Evolutionary conservation across 2,329 filamentous ascomycete genomes (phyloP).

Genomic region (Aspergillus luchuensis): DNA sequence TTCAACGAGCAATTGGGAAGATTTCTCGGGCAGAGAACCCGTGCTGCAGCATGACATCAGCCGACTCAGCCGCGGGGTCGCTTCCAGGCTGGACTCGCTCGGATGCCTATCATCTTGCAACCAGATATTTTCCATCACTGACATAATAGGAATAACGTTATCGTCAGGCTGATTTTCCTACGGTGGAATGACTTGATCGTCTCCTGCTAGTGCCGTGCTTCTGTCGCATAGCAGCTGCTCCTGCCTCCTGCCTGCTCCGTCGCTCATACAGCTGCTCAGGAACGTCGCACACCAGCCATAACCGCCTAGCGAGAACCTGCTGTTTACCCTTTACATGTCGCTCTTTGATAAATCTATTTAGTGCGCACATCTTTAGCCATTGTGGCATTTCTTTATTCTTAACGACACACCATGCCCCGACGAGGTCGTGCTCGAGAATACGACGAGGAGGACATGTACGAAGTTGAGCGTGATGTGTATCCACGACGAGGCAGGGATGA

Average conservation of each 20-base stretch:
- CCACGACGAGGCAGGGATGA: slow-evolving; percentile 28
- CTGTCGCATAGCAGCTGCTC: background rate
- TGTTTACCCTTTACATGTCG: background rate
- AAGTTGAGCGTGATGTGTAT: slow-evolving; percentile 31
- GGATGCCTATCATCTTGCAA: slow-evolving; percentile 2
- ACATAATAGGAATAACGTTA: background rate
- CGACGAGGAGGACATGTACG: slow-evolving; percentile 33
- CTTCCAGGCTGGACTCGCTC: slow-evolving; percentile 13
- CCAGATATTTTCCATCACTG: background rate
- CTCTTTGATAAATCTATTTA: background rate
- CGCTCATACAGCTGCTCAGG: background rate
- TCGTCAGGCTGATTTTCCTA: background rate
- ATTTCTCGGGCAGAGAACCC: slow-evolving; percentile 38
- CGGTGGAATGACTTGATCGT: background rate
- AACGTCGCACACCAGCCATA: background rate
- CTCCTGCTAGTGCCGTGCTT: background rate
- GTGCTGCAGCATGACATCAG: slow-evolving; percentile 46
- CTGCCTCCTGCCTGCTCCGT: background rate
- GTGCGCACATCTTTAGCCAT: background rate
- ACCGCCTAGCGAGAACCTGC: background rate
- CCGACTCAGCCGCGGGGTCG: slow-evolving; percentile 29
- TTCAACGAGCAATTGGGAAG: background rate
- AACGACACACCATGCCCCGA: slow-evolving; percentile 32
- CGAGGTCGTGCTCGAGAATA: slow-evolving; percentile 30
- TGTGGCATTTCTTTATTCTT: background rate